A percentile compares a stretch with the other conserved stretches of the same genome.
phyloP scores from a whole-genome alignment of 257 asterid species.

The Solanum medicagineum region DNA sequence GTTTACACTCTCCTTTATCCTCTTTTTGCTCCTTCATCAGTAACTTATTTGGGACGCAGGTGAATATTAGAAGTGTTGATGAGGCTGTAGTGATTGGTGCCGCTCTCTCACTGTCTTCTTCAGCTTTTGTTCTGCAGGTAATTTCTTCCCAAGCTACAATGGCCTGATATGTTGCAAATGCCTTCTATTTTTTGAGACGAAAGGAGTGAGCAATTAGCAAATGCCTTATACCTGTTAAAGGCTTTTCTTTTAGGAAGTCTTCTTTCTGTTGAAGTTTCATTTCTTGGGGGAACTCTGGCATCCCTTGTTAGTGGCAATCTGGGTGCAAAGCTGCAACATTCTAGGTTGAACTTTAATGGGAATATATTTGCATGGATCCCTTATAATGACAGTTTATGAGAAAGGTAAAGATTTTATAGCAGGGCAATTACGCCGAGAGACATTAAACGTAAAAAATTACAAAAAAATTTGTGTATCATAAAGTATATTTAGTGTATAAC shows the following conservation, averaged over 20 bases:
- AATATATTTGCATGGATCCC: neutral
- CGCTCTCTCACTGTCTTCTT: slow-evolving; percentile 93
- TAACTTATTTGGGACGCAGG: slow-evolving; percentile 30
- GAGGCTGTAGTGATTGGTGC: slow-evolving; percentile 99
- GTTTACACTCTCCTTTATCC: neutral
- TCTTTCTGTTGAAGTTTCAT: neutral
- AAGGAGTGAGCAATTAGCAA: neutral
- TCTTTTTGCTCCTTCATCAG: neutral
- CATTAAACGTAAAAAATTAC: no score
- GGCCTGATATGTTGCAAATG: neutral
- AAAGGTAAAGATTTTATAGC: neutral
- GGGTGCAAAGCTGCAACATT: neutral
- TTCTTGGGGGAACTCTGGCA: neutral
- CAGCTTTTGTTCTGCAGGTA: slow-evolving; percentile 99
- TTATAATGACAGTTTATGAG: neutral
- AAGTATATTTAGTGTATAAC: no score
- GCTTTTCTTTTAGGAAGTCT: neutral
- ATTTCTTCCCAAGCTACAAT: neutral
- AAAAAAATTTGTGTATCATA: no score
- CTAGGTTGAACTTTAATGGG: neutral
- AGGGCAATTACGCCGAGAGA: no score
- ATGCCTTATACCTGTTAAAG: neutral
- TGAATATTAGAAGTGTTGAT: slow-evolving; percentile 92
- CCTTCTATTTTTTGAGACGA: neutral
- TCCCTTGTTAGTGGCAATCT: neutral